Evolutionary conservation across 768 basidiomycete species (phyloP).

Genomic region (Exidia glandulosa): DNA sequence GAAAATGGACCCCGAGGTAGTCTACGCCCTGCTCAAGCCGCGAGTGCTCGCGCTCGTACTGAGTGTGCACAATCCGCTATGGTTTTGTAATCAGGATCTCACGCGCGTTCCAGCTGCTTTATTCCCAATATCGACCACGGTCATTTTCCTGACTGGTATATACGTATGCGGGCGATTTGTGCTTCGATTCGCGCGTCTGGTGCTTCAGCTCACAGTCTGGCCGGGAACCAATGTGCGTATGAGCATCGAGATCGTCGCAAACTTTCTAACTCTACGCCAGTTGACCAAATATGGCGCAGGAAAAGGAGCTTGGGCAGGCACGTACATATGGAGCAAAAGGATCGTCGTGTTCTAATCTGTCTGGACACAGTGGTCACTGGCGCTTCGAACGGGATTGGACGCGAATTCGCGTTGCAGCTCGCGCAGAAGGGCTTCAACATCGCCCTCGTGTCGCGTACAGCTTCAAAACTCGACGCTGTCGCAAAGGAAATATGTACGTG

Average conservation of each 20-base stretch:
- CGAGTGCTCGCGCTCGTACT: background rate
- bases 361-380: slow-evolving; percentile 69
- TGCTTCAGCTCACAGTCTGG: background rate
- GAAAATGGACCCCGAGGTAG: background rate
- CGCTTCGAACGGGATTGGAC: slow-evolving; percentile 91
- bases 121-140: background rate
- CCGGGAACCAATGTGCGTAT: background rate
- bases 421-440: slow-evolving; percentile 83
- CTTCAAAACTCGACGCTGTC: slow-evolving; percentile 46
- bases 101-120: background rate
- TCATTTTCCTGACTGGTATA: background rate
- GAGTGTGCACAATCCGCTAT: background rate
- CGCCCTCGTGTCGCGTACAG: slow-evolving; percentile 70
- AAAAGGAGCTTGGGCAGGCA: slow-evolving; percentile 78
- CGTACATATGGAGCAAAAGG: background rate
- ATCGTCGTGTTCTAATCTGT: background rate
- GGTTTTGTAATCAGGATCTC: background rate
- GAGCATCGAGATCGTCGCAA: background rate
- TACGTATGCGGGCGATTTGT: background rate
- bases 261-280: slow-evolving; percentile 24
- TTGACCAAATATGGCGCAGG: slow-evolving; percentile 71
- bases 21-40: background rate
- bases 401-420: slow-evolving; percentile 87
- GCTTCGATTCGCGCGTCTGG: background rate
- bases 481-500: slow-evolving; percentile 66